Evolutionary conservation across 768 basidiomycete species (phyloP).

Genomic region (Mycena vitilis): DNA sequence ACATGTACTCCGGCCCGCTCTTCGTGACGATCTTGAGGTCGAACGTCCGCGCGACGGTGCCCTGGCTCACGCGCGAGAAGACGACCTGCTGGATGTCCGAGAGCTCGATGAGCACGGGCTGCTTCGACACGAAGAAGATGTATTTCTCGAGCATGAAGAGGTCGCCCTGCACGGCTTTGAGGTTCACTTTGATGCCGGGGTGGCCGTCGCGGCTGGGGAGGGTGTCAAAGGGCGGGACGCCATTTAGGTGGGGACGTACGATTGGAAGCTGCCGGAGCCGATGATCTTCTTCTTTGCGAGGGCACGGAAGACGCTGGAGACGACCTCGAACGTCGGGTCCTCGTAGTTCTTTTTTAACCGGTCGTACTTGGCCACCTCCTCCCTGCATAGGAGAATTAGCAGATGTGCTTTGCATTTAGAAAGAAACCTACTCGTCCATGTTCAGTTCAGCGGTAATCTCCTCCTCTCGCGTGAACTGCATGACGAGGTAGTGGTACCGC

Average conservation of each 20-base stretch:
- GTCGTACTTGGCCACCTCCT: conserved; percentile 82
- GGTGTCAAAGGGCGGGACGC: conserved; percentile 5
- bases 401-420: conserved; percentile 10
- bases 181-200: conserved; percentile 96
- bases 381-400: conserved; percentile 54
- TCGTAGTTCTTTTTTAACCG: conserved; percentile 94
- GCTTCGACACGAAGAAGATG: conserved; percentile 97
- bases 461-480: conserved; percentile 98
- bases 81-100: conserved; percentile 90
- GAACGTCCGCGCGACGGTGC: conserved; percentile 90
- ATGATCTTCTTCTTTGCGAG: conserved; percentile 93
- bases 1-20: conserved; percentile 85
- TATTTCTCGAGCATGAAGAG: conserved; percentile 98
- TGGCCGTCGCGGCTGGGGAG: conserved; percentile 81
- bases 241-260: conserved; percentile 54
- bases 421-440: conserved; percentile 80
- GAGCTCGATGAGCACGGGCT: conserved; percentile 90
- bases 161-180: conserved; percentile 97
- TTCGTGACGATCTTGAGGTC: conserved; percentile 92
- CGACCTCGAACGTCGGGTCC: conserved; percentile 94
- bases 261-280: conserved; percentile 87
- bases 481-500: conserved; percentile 96
- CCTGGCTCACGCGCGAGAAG: conserved; percentile 93
- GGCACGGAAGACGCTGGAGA: conserved; percentile 93
- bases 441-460: conserved; percentile 97